These are phyloP conservation scores for Backusella morwellensis DNA, from an alignment of 192 early-diverging fungal species.

Conservation along the genomic window DNA sequence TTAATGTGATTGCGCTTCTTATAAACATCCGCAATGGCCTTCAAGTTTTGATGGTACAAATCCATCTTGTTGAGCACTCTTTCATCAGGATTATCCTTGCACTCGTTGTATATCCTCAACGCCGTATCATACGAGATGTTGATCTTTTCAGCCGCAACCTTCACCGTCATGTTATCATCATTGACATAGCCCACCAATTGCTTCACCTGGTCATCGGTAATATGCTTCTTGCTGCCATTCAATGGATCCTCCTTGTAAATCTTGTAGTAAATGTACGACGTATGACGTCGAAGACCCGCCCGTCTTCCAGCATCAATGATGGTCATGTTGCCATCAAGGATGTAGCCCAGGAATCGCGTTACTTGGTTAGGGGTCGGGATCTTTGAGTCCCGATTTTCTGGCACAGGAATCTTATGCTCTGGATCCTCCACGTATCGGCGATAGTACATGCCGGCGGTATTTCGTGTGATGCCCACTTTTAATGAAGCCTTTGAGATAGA, in stretches of 20 bases:
- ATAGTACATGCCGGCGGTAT: neutral
- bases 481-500: neutral
- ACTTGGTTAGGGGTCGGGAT: neutral
- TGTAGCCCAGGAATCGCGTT: neutral
- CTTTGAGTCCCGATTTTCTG: neutral
- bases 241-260: too few relatives aligned
- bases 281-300: too few relatives aligned
- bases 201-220: neutral
- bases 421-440: neutral
- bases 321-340: neutral
- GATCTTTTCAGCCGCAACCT: too few relatives aligned
- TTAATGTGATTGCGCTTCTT: neutral
- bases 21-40: neutral
- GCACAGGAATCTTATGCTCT: neutral
- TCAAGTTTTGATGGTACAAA: neutral
- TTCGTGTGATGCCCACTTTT: neutral
- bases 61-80: neutral
- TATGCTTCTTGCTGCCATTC: too few relatives aligned
- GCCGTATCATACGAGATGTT: too few relatives aligned
- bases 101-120: too few relatives aligned
- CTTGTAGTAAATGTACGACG: too few relatives aligned
- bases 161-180: too few relatives aligned
- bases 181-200: too few relatives aligned
- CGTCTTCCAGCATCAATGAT: neutral
- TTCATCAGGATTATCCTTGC: too few relatives aligned